A percentile compares a stretch with the other conserved stretches of the same genome.
phyloP scores from a whole-genome alignment of 2,329 filamentous ascomycete species.

The Fusarium sambucinum region DNA sequence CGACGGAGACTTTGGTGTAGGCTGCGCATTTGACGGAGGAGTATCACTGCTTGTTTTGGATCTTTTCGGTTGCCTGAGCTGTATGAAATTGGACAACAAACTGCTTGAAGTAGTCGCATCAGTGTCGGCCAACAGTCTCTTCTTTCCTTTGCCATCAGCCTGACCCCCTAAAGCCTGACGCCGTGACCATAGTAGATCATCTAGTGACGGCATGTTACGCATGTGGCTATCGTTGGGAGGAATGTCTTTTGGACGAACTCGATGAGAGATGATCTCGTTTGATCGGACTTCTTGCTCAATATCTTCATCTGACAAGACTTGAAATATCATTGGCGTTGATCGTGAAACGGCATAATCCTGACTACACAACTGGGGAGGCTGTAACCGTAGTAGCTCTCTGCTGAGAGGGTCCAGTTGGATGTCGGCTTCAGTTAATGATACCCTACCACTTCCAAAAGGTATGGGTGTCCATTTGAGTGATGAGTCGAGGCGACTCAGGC shows the following conservation, averaged over 20 bases:
- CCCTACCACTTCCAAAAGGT: conserved; percentile 14
- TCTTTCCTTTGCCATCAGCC: not conserved
- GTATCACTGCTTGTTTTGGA: conserved; percentile 14
- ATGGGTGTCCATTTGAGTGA: conserved; percentile 47
- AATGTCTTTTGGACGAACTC: not conserved
- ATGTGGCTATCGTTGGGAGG: not conserved
- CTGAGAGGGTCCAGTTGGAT: conserved; percentile 7
- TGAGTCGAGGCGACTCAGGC: conserved; percentile 23
- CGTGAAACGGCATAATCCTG: conserved; percentile 23
- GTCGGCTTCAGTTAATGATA: conserved; percentile 30
- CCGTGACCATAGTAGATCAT: conserved; percentile 11
- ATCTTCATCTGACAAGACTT: conserved; percentile 38
- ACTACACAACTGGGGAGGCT: conserved; percentile 29
- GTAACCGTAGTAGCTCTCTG: conserved; percentile 31
- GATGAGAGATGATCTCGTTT: not conserved
- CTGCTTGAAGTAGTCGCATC: conserved; percentile 45
- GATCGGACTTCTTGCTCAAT: conserved; percentile 32
- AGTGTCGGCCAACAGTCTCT: conserved; percentile 26
- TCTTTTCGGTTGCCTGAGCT: conserved; percentile 50
- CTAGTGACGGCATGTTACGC: not conserved
- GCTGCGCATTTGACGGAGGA: not conserved
- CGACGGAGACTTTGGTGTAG: not conserved
- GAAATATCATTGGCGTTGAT: conserved; percentile 22
- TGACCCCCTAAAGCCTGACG: conserved; percentile 8
- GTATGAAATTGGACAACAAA: conserved; percentile 51